Base-by-base conservation (phyloP, 371 early-diverging fungal genomes). In the Smittium mucronatum region DNA sequence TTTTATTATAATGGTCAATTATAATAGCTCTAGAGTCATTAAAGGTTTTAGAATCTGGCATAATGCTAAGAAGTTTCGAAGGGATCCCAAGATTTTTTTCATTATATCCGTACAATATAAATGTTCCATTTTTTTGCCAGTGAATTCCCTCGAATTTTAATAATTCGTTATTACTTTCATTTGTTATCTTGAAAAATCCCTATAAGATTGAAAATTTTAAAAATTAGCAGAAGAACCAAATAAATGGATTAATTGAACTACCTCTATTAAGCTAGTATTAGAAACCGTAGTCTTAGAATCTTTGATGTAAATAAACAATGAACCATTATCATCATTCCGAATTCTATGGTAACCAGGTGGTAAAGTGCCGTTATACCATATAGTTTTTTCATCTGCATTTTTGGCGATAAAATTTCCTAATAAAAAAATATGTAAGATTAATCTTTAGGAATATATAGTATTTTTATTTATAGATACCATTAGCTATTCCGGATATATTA, bases 31-130 rank as follows among this genome's bases (percentile, higher is more conserved):
- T 70, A 21, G 76, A 75, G 28, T 69, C 64, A n/a, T 36, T 57
- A 61, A 89, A 80, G 0, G 84, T 73, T 5, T 64, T 67, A 59
- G 84, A 78, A 60, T 73, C 75, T 21, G 87, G 85, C 74, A 86
- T 75, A 72, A 86, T 80, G 30, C 86, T 82, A 33, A 89, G 69
- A 1, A 87, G 61, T 34, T 67, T 57, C 32, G 70, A 68, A 1
- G 64, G 64, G 8, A 36, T 2, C 2, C 36, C 67, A 17, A 67
- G 16, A 21, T 67, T 2, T 35, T 35, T 21, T 11, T 67, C 67
- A 5, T 17, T 57, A 31, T 35, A 70, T 2, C 63, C 73, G 63
- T 73, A 73, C 17, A 76, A 60, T 1, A 75, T 72, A 1, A 72
- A 75, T 1, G 70, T 60, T 30, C 75, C 75, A 15, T 67, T 36